A percentile compares a stretch with the other conserved stretches of the same genome.
Evolutionary conservation across 2,329 filamentous ascomycete genomes (phyloP).

Genomic region (Nothomitra cinnamomea): DNA sequence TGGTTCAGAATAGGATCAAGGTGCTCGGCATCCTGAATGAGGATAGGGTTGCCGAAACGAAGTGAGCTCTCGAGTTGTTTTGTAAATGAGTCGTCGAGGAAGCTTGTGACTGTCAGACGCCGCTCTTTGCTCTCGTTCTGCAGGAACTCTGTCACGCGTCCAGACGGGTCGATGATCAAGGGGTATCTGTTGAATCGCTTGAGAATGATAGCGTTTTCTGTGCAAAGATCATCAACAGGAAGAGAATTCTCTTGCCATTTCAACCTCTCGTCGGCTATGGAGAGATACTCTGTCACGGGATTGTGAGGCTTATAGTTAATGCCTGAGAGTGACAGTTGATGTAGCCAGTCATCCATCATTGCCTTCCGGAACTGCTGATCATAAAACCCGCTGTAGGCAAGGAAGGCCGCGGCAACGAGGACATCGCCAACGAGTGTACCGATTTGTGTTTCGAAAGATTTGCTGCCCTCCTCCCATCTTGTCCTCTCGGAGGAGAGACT

Average conservation of each 20-base stretch:
- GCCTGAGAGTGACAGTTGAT: conserved; percentile 84
- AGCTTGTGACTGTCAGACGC: conserved; percentile 89
- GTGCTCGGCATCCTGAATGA: conserved; percentile 96
- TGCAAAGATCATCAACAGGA: conserved; percentile 93
- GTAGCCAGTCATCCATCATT: conserved; percentile 95
- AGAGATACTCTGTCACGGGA: conserved; percentile 88
- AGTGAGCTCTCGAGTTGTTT: conserved; percentile 95
- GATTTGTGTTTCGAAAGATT: conserved; percentile 95
- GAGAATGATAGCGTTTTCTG: conserved; percentile 93
- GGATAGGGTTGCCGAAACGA: conserved; percentile 93
- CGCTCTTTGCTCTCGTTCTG: conserved; percentile 89
- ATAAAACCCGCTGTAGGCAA: conserved; percentile 92
- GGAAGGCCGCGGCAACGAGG: conserved; percentile 86
- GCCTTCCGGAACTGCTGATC: conserved; percentile 96
- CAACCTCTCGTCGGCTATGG: conserved; percentile 85
- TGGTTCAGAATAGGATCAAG: conserved; percentile 95
- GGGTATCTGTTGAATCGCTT: conserved; percentile 98
- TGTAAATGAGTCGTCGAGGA: conserved; percentile 93
- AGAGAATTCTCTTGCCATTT: conserved; percentile 89
- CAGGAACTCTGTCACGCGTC: conserved; percentile 83
- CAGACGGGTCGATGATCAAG: conserved; percentile 94
- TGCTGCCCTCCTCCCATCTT: conserved; percentile 94
- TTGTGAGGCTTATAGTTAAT: conserved; percentile 88
- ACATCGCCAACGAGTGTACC: conserved; percentile 92
- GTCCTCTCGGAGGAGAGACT: conserved; percentile 85